A percentile compares a stretch with the other conserved stretches of the same genome.
These are phyloP conservation scores for Pseudopithomyces maydicus DNA, from an alignment of 2,329 filamentous ascomycete genomes.

Conservation along the genomic window DNA sequence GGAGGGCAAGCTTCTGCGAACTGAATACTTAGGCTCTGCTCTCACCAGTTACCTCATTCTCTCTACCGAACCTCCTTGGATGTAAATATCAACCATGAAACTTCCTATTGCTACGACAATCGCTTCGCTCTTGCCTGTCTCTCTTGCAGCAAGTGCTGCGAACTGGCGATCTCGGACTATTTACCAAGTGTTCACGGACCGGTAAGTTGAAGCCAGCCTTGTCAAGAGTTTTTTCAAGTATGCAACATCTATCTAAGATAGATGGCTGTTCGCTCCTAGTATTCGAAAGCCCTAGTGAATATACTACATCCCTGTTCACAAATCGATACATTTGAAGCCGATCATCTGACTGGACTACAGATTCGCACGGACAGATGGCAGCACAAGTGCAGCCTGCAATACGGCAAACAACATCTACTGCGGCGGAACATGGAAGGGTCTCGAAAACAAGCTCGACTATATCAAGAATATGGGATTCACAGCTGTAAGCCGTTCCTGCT, in stretches of 20 bases:
- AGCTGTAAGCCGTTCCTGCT: constrained; percentile 21
- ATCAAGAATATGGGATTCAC: constrained; percentile 55
- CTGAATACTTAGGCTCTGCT: not conserved
- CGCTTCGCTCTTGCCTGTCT: not conserved
- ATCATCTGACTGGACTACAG: not conserved
- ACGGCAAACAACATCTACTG: constrained; percentile 44
- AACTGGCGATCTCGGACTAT: constrained; percentile 5
- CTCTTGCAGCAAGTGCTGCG: not conserved
- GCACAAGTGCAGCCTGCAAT: constrained; percentile 1
- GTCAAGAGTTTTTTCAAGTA: not conserved
- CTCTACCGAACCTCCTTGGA: not conserved
- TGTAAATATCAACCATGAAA: not conserved
- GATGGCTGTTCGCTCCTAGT: not conserved
- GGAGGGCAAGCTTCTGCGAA: not conserved
- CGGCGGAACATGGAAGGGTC: constrained; percentile 53
- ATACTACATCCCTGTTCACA: not conserved
- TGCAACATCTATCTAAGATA: not conserved
- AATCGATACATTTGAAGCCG: too few relatives aligned
- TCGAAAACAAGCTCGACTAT: constrained; percentile 52
- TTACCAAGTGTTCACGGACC: constrained; percentile 7
- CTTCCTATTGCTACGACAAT: not conserved
- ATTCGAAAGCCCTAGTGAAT: too few relatives aligned
- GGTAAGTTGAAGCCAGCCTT: constrained; percentile 1
- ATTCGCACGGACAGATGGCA: constrained; percentile 8
- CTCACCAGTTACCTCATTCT: not conserved